phyloP scores from a whole-genome alignment of 345 rosid genomes.

The Arabis hirsuta region DNA sequence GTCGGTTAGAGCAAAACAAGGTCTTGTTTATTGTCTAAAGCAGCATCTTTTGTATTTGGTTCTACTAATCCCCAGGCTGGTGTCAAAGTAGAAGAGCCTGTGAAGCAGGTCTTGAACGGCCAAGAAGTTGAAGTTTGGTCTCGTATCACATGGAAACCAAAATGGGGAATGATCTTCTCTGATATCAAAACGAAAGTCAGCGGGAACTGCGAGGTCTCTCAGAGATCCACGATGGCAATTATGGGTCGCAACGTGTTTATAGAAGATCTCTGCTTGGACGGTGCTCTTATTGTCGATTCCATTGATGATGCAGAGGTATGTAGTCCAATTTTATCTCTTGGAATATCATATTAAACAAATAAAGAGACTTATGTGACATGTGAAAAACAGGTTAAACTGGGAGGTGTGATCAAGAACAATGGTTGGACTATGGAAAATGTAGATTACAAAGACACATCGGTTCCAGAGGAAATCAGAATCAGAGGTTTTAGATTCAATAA shows the following conservation, averaged over 20 bases:
- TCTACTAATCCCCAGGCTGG: slow-evolving; percentile 61
- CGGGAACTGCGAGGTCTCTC: slow-evolving; percentile 68
- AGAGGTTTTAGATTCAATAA: slow-evolving; percentile 81
- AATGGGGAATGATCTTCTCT: slow-evolving; percentile 82
- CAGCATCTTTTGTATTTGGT: slow-evolving; percentile 20
- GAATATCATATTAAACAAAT: slow-evolving; percentile 3
- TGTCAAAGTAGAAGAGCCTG: slow-evolving; percentile 71
- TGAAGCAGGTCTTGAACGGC: slow-evolving; percentile 64
- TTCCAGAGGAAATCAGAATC: slow-evolving; percentile 77
- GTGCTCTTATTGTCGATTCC: slow-evolving; percentile 73
- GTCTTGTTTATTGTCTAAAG: slow-evolving; percentile 17
- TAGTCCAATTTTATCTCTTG: slow-evolving; percentile 5
- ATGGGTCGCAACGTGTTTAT: slow-evolving; percentile 62
- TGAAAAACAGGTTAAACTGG: slow-evolving; percentile 61
- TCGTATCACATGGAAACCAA: slow-evolving; percentile 80
- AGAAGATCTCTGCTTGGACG: slow-evolving; percentile 74
- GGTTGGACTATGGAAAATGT: slow-evolving; percentile 80
- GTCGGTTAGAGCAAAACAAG: not conserved
- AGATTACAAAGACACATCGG: slow-evolving; percentile 67
- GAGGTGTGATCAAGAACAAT: slow-evolving; percentile 71
- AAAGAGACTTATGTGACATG: slow-evolving; percentile 20
- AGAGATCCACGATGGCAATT: slow-evolving; percentile 71
- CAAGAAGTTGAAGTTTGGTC: slow-evolving; percentile 99
- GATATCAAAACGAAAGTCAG: slow-evolving; percentile 70
- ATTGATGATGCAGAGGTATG: slow-evolving; percentile 83